A percentile compares a stretch with the other conserved stretches of the same genome.
Evolutionary conservation across 2,329 filamentous ascomycete species (phyloP).

Genomic region (Phyllosticta citriasiana): DNA sequence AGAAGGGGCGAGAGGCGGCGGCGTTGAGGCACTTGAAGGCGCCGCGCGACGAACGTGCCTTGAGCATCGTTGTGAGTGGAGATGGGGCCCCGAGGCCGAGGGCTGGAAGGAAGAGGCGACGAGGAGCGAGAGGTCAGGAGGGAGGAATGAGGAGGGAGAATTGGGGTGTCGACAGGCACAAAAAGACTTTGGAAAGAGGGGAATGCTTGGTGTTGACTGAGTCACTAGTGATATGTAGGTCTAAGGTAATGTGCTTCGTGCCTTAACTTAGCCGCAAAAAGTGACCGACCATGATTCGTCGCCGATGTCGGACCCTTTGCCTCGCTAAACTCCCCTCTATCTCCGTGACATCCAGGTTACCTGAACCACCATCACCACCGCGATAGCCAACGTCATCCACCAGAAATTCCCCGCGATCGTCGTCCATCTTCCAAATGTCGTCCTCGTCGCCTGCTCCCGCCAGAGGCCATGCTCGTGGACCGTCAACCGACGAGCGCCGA

Average conservation of each 20-base stretch:
- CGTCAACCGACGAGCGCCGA: conserved; percentile 23
- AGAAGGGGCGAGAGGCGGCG: conserved; percentile 35
- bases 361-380: background rate
- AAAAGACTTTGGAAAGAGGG: background rate
- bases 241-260: background rate
- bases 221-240: background rate
- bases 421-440: background rate
- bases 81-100: background rate
- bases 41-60: conserved; percentile 27
- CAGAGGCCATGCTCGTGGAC: conserved; percentile 21
- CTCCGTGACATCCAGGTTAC: background rate
- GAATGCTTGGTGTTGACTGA: conserved; percentile 10
- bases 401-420: background rate
- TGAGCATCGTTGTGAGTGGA: conserved; percentile 19
- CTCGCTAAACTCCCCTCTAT: background rate
- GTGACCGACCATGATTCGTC: background rate
- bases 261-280: background rate
- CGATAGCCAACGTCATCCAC: background rate
- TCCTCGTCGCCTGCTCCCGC: conserved; percentile 5
- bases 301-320: background rate
- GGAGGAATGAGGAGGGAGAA: background rate
- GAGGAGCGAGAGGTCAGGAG: conserved; percentile 6
- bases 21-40: conserved; percentile 28
- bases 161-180: background rate
- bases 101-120: background rate